Evolutionary conservation across 2,329 filamentous ascomycete genomes (phyloP).

Genomic region (Ilyonectria destructans): DNA sequence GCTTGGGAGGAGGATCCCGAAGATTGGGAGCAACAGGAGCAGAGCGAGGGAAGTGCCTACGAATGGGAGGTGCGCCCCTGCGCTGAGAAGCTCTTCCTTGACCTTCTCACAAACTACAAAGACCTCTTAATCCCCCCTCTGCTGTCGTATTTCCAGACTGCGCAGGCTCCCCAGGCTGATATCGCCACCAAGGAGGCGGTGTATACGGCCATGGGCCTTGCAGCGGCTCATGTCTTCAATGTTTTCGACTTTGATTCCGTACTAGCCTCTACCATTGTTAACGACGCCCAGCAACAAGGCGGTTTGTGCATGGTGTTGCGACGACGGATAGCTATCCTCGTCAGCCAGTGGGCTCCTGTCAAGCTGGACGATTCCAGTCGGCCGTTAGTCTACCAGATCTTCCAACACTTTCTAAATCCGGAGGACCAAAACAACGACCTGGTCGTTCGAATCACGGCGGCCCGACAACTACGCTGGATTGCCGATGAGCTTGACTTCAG

Average conservation of each 20-base stretch:
- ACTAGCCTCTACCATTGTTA: constrained; percentile 80
- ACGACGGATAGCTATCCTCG: constrained; percentile 88
- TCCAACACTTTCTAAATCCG: constrained; percentile 86
- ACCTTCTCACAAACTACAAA: constrained; percentile 92
- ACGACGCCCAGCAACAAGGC: constrained; percentile 80
- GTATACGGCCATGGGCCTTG: constrained; percentile 92
- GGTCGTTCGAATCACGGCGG: constrained; percentile 93
- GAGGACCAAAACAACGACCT: constrained; percentile 87
- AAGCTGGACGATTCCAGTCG: constrained; percentile 79
- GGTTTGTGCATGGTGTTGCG: constrained; percentile 85
- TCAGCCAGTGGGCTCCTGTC: constrained; percentile 91
- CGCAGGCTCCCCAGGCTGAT: constrained; percentile 77
- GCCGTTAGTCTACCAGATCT: constrained; percentile 88
- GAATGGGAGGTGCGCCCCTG: constrained; percentile 95
- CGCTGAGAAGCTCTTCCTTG: constrained; percentile 93
- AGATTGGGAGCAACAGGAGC: constrained; percentile 94
- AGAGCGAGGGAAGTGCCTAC: constrained; percentile 87
- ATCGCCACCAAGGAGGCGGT: constrained; percentile 93
- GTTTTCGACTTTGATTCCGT: constrained; percentile 89
- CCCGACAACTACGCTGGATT: constrained; percentile 84
- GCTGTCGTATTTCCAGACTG: constrained; percentile 85
- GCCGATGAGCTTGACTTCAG: constrained; percentile 90
- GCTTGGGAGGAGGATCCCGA: constrained; percentile 96
- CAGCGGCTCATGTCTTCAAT: constrained; percentile 81
- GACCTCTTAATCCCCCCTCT: constrained; percentile 84